Percentiles rank a stretch among this genome's conserved stretches.
Conservation (phyloP, 306 rosid species). For the Trifolium pratense region DNA sequence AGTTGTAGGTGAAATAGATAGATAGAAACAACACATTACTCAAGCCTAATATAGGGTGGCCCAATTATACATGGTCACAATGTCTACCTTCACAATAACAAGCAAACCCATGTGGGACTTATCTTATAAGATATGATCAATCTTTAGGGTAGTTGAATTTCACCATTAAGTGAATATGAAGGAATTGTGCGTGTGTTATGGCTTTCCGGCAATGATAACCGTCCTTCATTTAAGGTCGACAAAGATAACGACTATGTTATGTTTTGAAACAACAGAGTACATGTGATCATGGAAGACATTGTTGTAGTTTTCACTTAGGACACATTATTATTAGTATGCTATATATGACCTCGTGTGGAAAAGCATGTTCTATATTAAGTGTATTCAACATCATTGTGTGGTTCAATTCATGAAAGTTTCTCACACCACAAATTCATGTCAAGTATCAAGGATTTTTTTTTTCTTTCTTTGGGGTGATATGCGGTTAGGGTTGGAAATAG, state of each 20-base stretch:
- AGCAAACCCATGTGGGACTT: conserved; percentile 30
- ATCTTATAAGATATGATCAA: conserved; percentile 5
- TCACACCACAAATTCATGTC: conserved; percentile 10
- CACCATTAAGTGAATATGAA: conserved; percentile 12
- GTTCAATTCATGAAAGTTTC: neutral
- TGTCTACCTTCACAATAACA: conserved; percentile 40
- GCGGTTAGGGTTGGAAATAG: too few species aligned
- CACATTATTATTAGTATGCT: conserved; percentile 33
- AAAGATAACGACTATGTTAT: conserved; percentile 35
- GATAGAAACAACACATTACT: too few species aligned
- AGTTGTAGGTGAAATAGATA: too few species aligned
- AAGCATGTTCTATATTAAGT: conserved; percentile 32
- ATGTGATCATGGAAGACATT: conserved; percentile 48
- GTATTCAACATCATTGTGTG: conserved; percentile 25
- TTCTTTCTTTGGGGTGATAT: too few species aligned
- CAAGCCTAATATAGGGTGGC: conserved; percentile 13
- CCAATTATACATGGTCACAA: conserved; percentile 26
- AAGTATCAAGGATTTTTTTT: too few species aligned
- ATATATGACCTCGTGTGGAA: conserved; percentile 42
- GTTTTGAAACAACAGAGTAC: conserved; percentile 46
- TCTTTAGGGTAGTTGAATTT: conserved; percentile 23
- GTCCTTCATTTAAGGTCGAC: conserved; percentile 53
- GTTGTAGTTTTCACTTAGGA: conserved; percentile 3
- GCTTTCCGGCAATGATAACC: conserved; percentile 48
- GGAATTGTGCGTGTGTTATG: conserved; percentile 32